Evolutionary conservation across 1,139 yeast genomes (phyloP).

Genomic region (Geotrichum australiense): DNA sequence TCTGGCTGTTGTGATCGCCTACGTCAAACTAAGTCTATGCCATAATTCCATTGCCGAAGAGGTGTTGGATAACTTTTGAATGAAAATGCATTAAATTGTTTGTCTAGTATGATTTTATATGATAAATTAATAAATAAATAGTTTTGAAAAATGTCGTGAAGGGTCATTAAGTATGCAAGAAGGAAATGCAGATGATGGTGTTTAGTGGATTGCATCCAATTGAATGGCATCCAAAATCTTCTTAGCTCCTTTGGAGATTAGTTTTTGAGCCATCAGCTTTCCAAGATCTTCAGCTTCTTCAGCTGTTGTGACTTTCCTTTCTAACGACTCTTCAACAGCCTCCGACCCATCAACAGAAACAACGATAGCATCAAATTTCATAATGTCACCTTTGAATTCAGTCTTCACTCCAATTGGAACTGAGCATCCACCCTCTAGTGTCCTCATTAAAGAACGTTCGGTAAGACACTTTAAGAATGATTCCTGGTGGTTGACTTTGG

Average conservation of each 20-base stretch:
- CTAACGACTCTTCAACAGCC: conserved; percentile 50
- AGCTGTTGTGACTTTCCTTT: conserved; percentile 35
- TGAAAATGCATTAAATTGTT: too few relatives aligned
- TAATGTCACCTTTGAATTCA: conserved; percentile 41
- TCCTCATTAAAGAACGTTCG: conserved; percentile 80
- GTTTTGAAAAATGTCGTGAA: conserved; percentile 1
- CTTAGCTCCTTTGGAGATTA: conserved; percentile 75
- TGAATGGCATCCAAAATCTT: conserved; percentile 55
- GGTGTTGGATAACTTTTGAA: too few relatives aligned
- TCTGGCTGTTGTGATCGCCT: too few relatives aligned
- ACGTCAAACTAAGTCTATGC: too few relatives aligned
- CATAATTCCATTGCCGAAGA: too few relatives aligned
- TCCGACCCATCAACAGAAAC: conserved; percentile 77
- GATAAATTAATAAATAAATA: neutral
- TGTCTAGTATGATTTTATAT: too few relatives aligned
- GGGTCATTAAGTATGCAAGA: neutral
- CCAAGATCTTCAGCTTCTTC: conserved; percentile 72
- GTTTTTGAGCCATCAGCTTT: conserved; percentile 54
- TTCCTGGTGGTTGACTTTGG: conserved; percentile 55
- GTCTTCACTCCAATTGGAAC: conserved; percentile 91
- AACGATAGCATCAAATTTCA: conserved; percentile 52
- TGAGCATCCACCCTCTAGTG: conserved; percentile 94
- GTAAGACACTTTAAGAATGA: conserved; percentile 79
- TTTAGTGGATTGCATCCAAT: conserved; percentile 13
- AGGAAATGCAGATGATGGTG: conserved; percentile 2